Percentiles rank a stretch among this genome's conserved stretches.
phyloP scores from a whole-genome alignment of 78 protist species.

The Speleostelium caveatum region DNA sequence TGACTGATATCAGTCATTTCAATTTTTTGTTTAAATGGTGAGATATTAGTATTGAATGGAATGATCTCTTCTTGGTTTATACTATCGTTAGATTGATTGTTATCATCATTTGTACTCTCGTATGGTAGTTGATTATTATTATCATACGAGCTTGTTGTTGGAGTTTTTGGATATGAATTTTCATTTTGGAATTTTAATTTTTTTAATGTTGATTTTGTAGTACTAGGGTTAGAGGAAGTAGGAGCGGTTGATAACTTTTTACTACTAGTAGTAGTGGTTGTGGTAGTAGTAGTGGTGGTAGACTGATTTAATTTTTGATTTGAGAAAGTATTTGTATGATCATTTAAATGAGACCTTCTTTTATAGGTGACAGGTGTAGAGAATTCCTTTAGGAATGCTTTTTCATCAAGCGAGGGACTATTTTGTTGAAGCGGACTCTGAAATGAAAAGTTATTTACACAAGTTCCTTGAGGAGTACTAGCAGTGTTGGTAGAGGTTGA shows the following conservation, averaged over 20 bases:
- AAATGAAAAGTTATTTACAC: neutral
- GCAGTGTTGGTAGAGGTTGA: neutral
- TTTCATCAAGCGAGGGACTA: neutral
- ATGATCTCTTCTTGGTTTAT: neutral
- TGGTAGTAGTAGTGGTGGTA: neutral
- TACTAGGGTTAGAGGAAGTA: neutral
- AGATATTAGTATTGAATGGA: too few species aligned
- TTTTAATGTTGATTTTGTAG: neutral
- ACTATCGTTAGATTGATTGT: neutral
- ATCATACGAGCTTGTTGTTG: neutral
- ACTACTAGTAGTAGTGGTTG: neutral
- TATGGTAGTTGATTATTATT: neutral
- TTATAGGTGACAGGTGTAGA: conserved; percentile 6
- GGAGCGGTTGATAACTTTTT: neutral
- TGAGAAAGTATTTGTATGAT: too few species aligned
- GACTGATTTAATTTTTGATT: too few species aligned
- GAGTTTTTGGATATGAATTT: neutral
- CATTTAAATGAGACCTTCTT: too few species aligned
- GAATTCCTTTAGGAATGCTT: conserved; percentile 19
- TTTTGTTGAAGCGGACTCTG: conserved; percentile 7
- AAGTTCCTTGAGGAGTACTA: neutral
- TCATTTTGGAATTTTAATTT: neutral
- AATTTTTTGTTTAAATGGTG: neutral
- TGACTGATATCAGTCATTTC: neutral
- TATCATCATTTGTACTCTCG: neutral